These are phyloP conservation scores for Bretschneidera sinensis DNA, from an alignment of 345 rosid species.

Conservation along the genomic window DNA sequence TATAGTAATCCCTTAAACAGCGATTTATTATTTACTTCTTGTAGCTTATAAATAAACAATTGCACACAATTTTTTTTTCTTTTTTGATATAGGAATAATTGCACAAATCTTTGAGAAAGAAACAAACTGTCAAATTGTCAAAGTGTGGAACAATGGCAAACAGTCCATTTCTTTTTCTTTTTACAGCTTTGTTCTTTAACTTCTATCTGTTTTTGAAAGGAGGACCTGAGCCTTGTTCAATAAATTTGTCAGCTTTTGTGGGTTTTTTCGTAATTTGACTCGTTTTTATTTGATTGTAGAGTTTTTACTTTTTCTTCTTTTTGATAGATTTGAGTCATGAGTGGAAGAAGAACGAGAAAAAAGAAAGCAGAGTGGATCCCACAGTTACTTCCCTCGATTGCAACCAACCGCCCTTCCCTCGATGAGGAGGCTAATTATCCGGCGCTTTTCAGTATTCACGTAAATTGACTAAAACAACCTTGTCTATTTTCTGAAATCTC, in stretches of 20 bases:
- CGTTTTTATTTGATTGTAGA: background rate
- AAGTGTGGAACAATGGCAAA: no score
- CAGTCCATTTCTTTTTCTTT: background rate
- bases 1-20: background rate
- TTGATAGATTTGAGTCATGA: background rate
- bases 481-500: background rate
- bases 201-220: background rate
- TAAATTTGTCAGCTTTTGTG: conserved; percentile 24
- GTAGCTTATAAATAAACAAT: no score
- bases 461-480: conserved; percentile 15
- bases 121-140: no score
- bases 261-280: conserved; percentile 11
- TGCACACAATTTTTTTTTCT: no score
- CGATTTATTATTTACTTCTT: background rate
- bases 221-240: conserved; percentile 11
- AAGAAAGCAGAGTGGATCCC: conserved; percentile 19
- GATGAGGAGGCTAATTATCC: conserved; percentile 28
- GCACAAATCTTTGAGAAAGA: no score
- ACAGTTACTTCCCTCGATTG: conserved; percentile 11
- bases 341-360: conserved; percentile 14
- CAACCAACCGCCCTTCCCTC: background rate
- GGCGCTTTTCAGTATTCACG: conserved; percentile 15
- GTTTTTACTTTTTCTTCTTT: background rate
- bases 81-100: no score
- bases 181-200: background rate